Conservation (phyloP, 1,284 basidiomycete genomes). For the Melampsora abietis-canadensis region DNA sequence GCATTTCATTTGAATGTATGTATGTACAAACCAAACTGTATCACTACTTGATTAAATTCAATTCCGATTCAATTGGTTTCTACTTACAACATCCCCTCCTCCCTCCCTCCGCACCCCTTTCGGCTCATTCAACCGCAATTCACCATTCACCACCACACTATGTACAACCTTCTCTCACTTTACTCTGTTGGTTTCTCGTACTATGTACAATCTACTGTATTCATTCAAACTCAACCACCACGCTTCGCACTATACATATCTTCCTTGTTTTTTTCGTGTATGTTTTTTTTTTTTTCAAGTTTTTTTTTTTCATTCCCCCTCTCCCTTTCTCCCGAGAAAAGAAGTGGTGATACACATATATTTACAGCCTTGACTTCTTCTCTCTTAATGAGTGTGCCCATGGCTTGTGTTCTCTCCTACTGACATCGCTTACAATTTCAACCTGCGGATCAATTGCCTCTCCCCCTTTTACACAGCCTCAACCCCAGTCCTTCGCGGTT, state of each 20-base stretch:
- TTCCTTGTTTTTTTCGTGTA: conserved; percentile 15
- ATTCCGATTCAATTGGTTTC: background rate
- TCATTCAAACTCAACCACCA: background rate
- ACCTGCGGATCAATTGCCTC: conserved; percentile 8
- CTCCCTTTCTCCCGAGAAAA: conserved; percentile 4
- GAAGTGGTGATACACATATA: conserved; percentile 19
- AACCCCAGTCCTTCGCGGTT: background rate
- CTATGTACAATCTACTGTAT: background rate
- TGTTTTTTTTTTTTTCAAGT: conserved; percentile 36
- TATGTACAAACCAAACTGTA: background rate
- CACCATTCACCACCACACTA: background rate
- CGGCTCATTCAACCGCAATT: background rate
- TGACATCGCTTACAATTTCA: conserved; percentile 18
- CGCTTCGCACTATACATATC: conserved; percentile 55
- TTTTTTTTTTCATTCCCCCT: conserved; percentile 21
- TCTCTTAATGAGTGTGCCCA: background rate
- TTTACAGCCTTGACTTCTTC: conserved; percentile 24
- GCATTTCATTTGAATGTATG: background rate
- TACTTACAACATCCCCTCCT: background rate
- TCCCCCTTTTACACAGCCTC: conserved; percentile 19
- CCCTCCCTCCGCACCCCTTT: background rate
- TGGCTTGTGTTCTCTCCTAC: conserved; percentile 2
- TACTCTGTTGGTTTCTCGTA: background rate
- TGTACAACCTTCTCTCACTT: background rate
- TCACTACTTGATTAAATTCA: background rate